Evolutionary conservation across 805 yeast genomes (phyloP).

Genomic region (Wickerhamiella cacticola): DNA sequence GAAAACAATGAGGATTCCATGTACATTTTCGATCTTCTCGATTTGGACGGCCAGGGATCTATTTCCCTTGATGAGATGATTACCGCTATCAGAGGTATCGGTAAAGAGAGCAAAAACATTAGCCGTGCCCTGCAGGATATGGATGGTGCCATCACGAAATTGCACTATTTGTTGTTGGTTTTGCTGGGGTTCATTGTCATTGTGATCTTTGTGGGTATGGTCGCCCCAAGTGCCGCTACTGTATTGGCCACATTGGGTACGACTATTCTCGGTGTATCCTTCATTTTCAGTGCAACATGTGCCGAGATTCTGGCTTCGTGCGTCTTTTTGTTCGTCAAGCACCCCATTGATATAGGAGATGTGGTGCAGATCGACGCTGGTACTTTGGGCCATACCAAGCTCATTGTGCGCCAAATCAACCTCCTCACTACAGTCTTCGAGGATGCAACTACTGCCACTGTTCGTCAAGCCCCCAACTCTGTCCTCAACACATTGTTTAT

Average conservation of each 20-base stretch:
- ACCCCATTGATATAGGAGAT: slow-evolving; percentile 35
- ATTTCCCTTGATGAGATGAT: slow-evolving; percentile 31
- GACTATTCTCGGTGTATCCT: slow-evolving; percentile 31
- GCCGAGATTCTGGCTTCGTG: slow-evolving; percentile 33
- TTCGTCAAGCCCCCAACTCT: slow-evolving; percentile 31
- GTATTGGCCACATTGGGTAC: slow-evolving; percentile 34
- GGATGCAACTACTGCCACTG: slow-evolving; percentile 22
- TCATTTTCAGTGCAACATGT: slow-evolving; percentile 29
- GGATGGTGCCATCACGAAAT: slow-evolving; percentile 31
- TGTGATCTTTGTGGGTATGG: slow-evolving; percentile 32
- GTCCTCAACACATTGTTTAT: slow-evolving; percentile 30
- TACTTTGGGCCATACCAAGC: slow-evolving; percentile 18
- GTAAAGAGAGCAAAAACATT: slow-evolving; percentile 29
- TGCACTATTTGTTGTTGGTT: slow-evolving; percentile 29
- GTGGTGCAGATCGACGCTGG: slow-evolving; percentile 26
- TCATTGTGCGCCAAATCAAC: slow-evolving; percentile 28
- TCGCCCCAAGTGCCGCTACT: slow-evolving; percentile 32
- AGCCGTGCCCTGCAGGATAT: slow-evolving; percentile 31
- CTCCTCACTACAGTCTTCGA: slow-evolving; percentile 30
- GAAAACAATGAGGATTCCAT: slow-evolving; percentile 26
- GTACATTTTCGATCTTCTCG: slow-evolving; percentile 28
- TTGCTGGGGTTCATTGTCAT: slow-evolving; percentile 28
- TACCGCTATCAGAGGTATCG: slow-evolving; percentile 25
- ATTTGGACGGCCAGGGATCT: slow-evolving; percentile 29
- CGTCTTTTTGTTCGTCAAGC: slow-evolving; percentile 33